Evolutionary conservation across 495 filamentous ascomycete species (phyloP).

Genomic region (Thozetella sp.): DNA sequence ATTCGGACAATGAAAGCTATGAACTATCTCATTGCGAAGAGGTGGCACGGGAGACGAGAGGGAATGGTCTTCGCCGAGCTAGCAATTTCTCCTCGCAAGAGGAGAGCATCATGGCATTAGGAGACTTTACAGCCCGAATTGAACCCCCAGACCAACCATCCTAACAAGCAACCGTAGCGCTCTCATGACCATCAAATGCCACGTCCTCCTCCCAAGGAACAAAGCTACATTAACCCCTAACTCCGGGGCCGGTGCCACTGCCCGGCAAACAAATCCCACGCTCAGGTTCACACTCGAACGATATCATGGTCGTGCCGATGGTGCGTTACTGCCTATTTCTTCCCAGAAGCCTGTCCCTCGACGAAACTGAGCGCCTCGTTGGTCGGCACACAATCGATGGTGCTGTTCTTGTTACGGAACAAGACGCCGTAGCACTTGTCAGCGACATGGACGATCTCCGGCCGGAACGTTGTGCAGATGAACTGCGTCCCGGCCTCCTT

Average conservation of each 20-base stretch:
- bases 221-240: not conserved
- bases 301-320: not conserved
- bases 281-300: no score
- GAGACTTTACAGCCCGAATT: not conserved
- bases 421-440: slow-evolving; percentile 98
- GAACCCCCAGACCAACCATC: not conserved
- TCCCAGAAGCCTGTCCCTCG: slow-evolving; percentile 61
- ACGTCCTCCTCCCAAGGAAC: not conserved
- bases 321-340: not conserved
- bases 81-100: not conserved
- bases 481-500: slow-evolving; percentile 63
- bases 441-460: slow-evolving; percentile 92
- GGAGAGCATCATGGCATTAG: not conserved
- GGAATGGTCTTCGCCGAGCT: not conserved
- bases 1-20: not conserved
- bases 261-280: not conserved
- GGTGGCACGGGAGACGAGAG: not conserved
- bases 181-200: not conserved
- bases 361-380: slow-evolving; percentile 93
- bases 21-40: not conserved
- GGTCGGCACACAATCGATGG: slow-evolving; percentile 83
- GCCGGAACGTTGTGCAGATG: slow-evolving; percentile 93
- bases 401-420: slow-evolving; percentile 90
- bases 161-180: not conserved
- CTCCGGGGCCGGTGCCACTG: not conserved